Base-by-base conservation (phyloP, 306 rosid species). In the Quercus ilex region DNA sequence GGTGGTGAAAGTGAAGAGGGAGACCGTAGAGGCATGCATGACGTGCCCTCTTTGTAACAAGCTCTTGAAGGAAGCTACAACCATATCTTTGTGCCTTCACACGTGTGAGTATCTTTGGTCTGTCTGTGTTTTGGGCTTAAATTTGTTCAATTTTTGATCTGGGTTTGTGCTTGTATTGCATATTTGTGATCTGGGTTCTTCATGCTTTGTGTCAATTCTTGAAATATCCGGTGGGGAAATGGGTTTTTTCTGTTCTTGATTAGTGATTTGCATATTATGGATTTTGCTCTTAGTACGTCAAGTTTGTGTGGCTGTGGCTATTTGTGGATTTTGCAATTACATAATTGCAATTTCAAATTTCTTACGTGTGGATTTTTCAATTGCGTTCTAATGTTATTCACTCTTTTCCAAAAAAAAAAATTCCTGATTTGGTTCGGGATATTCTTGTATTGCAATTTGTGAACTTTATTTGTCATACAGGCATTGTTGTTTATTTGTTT, bases 71-170 rank as follows among this genome's bases (percentile, higher is more conserved):
- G 96, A 91, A 63, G 97, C 99, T 30, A 95, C 99, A 15, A 95
- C 99, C 33, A 91, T 93, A 14, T 95, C 98, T 84, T 90, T 93
- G 71, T 95, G 99, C 78, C 99, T 95, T 51, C 98, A 95, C 82
- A 89, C 99, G 51, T 95, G 98, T 95, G 51, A 72, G 88, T 89
- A 25, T 75, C 17, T 79, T 59, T 46, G 5, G 65, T 73, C 79
- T 70, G 46, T 41, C 60, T 77, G 55, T 73, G 20, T 52, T 73
- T 53, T 56, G 63, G 17, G 28, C 41, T 7, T 9, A 43, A 78
- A 67, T 53, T 12, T 21, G 46, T 68, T 31, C 43, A 51, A 75
- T 75, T 85, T 79, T 41, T 64, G 68, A 84, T 88, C 82, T 85
- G 76, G 75, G 76, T 71, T 17, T 80, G 23, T 25, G 26, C 51